Evolutionary conservation across 106 monocot genomes (phyloP), one percentile per base, ranked within the genome.

Genomic region (Chionographis japonica): DNA sequence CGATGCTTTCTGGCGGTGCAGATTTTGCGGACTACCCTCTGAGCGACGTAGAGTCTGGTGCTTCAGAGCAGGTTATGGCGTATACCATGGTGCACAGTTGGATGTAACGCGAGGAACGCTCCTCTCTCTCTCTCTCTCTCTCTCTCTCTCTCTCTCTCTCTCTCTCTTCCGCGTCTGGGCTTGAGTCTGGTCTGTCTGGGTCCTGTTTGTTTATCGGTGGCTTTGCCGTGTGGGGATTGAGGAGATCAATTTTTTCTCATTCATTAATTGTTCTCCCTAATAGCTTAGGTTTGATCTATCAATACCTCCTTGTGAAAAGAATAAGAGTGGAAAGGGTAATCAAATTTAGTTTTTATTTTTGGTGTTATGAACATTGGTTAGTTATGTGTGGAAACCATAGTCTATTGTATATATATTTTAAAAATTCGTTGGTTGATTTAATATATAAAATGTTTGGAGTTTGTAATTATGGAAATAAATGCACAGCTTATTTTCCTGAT

Each of bases 1-100:
- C 76, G 5, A 60, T 79, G 71, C 64, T 86, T n/a, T 63, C 68
- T 19, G 37, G 36, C 37, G 12, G 59, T 72, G 62, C 67, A 51
- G 37, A 27, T 3, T 11, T 10, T 15, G 53, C 37, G 14, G 67
- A 46, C 63, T 40, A 43, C 15, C 56, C 17, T 46, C 4, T 13
- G 2, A 58, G n/a, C 59, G 18, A 54, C 6, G 15, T 2, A 8
- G 66, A 37, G 9, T 46, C 58, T 46, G 71, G 53, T 54, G 61
- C 9, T 40, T 11, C 41, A 36, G 56, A 65, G 60, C 41, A 67
- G 18, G 64, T 13, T 49, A 12, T 19, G 59, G 4, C 59, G 11
- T 35, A 60, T 68, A 9, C 50, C n/a, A 40, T 9, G 16, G 50
- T 50, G 43, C 42, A 54, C 50, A 67, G 27, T 12, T 75, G 74